Base-by-base conservation (phyloP, 768 basidiomycete genomes). In the Paxillus rubicundulus region DNA sequence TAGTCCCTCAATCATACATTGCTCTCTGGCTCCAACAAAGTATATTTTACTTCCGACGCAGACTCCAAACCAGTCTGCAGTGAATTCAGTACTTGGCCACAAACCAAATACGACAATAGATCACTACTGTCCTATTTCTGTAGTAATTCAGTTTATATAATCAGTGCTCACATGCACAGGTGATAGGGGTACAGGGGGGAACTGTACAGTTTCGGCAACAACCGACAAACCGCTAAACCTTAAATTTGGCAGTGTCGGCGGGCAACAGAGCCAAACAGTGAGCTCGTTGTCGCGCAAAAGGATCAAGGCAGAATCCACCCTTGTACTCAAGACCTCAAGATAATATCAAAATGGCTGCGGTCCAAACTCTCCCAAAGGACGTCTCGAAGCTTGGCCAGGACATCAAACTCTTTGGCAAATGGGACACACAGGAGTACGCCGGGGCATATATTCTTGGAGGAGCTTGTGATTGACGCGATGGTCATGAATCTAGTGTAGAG, bases 361-460 rank as follows among this genome's bases (percentile, higher is more conserved):
- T 74, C 55, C 82, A 83, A 61, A 85, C 89, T 39, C 87, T 93
- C 56, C 90, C 90, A 47, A 89, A 75, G 74, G 89, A 91, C 51
- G 79, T 93, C 68, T 86, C 89, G 56, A 89, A 74, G 72, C 77
- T 91, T 62, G 89, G 86, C 58, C 81, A 81, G 71, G 90, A 92
- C 63, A 84, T 98, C 69, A 97, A 96, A 77, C 86, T 99, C 57
- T 99, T 99, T 71, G 94, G 93, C 68, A 95, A 95, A 80, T 99
- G 97, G 97, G 95, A 98, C 52, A 89, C 93, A 58, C 87, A 92
- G 70, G 94, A 93, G 95, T 97, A 81, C 75, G 92, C 81, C 28
- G 52, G 47, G 48, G 48, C 49, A 39, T 30, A 42, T 45, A 1
- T 43, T 56, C 24, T 21, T 24, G 5, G 27, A 13, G 43, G 16